Evolutionary conservation across 2,329 filamentous ascomycete species (phyloP).

Genomic region (Colletotrichum destructivum): DNA sequence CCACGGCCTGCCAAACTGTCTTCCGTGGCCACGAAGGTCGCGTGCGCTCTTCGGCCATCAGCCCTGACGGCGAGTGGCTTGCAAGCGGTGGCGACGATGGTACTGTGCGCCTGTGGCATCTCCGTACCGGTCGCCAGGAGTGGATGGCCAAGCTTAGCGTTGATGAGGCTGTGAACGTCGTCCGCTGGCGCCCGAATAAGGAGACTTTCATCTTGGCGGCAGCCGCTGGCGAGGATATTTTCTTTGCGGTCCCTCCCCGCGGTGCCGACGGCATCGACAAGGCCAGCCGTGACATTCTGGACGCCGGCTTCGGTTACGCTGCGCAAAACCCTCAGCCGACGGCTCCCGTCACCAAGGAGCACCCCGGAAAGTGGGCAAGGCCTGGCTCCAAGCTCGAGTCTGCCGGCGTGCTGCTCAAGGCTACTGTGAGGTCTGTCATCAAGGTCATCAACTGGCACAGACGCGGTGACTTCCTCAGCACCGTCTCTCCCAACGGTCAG

Average conservation of each 20-base stretch:
- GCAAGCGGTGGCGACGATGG: conserved; percentile 97
- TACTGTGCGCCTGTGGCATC: conserved; percentile 90
- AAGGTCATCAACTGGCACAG: conserved; percentile 96
- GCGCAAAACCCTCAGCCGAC: conserved; percentile 73
- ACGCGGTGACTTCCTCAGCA: conserved; percentile 93
- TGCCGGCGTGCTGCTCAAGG: conserved; percentile 83
- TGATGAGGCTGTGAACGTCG: conserved; percentile 85
- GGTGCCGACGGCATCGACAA: conserved; percentile 82
- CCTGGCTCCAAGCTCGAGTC: conserved; percentile 82
- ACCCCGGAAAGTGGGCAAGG: conserved; percentile 86
- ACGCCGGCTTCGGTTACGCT: conserved; percentile 96
- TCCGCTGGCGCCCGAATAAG: conserved; percentile 90
- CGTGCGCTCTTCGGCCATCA: conserved; percentile 87
- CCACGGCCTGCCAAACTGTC: conserved; percentile 88
- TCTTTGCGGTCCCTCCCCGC: conserved; percentile 83
- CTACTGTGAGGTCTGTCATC: conserved; percentile 83
- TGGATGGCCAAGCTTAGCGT: conserved; percentile 86
- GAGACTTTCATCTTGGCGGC: conserved; percentile 87
- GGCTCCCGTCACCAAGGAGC: conserved; percentile 76
- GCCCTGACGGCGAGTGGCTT: conserved; percentile 87
- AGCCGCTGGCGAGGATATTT: conserved; percentile 87
- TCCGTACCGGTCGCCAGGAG: conserved; percentile 87
- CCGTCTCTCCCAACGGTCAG: conserved; percentile 86
- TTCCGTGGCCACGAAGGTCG: conserved; percentile 92
- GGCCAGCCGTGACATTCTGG: conserved; percentile 81